Evolutionary conservation across 106 monocot species (phyloP), one percentile per base, ranked within the genome.

Genomic region (Triglochin maritima): DNA sequence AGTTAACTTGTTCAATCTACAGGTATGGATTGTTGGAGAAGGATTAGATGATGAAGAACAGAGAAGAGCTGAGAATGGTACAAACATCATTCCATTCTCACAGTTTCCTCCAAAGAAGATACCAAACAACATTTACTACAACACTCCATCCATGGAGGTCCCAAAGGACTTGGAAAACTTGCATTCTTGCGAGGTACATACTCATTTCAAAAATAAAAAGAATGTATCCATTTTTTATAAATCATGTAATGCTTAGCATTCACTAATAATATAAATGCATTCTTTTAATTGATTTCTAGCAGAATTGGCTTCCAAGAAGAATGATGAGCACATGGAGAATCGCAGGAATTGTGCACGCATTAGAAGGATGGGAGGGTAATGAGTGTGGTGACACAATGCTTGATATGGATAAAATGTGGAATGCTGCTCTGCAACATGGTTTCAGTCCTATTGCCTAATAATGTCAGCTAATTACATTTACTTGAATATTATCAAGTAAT

Each of bases 231-330:
- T 7, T 53, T 6, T 5, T 53, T 54, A 17, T 14, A 17, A 44
- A 17, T 50, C 42, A 4, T 52, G 41, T 51, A 3, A 49, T 43
- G 11, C 47, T 13, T 43, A 63, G 16, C 59, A 17, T 4, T 5
- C 7, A 29, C 11, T 17, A 13, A 2, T 41, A 4, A 16, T 29
- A 59, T 9, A 4, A 44, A 42, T 44, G 9, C 45, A 13, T 13
- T 49, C 5, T 11, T 48, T 60, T 60, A 17, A 60, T 17, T 41
- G 0, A 61, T 44, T 1, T 43, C 14, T 53, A 50, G 45, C 72
- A 94, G 89, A 89, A 94, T 56, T 94, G 89, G 93, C 59, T 93
- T 59, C 93, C 93, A 7, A 93, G 93, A 66, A 86, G 78, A 71
- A 82, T 84, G 68, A 89, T 94, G 84, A 94, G 93, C 45, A 84